phyloP scores from a whole-genome alignment of 495 filamentous ascomycete genomes.

The Podospora conica region DNA sequence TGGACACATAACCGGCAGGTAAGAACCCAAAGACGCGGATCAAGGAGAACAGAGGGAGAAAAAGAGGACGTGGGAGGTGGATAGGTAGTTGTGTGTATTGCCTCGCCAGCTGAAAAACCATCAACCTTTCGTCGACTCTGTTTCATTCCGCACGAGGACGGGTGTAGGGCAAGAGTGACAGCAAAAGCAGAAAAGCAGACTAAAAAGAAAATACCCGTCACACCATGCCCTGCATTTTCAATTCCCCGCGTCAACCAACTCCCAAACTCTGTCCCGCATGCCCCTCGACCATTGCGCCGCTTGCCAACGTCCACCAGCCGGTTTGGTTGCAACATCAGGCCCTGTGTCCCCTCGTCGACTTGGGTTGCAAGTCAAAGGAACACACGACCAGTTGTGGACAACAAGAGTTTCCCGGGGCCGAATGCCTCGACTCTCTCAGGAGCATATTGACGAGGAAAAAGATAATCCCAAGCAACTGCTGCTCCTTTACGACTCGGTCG shows the following conservation, averaged over 20 bases:
- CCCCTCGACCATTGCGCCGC: conserved; percentile 21
- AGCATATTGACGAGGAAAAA: conserved; percentile 13
- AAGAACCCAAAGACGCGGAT: neutral
- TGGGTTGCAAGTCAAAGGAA: conserved; percentile 5
- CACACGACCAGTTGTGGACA: conserved; percentile 16
- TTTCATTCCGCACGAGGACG: conserved; percentile 3
- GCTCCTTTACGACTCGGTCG: conserved; percentile 28
- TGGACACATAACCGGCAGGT: neutral
- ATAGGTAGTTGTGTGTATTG: conserved; percentile 12
- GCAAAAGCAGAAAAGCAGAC: conserved; percentile 14
- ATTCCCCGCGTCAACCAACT: conserved; percentile 29
- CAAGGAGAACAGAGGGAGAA: neutral
- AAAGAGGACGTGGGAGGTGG: neutral
- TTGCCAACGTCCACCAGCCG: conserved; percentile 18
- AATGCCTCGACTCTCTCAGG: conserved; percentile 6
- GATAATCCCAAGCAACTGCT: neutral
- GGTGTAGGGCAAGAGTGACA: conserved; percentile 8
- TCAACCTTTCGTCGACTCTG: neutral
- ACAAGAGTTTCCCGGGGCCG: conserved; percentile 3
- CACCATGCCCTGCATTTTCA: conserved; percentile 37
- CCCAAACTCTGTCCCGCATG: conserved; percentile 24
- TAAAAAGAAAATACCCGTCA: conserved; percentile 19
- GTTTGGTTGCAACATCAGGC: conserved; percentile 11
- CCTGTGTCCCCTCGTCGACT: conserved; percentile 11
- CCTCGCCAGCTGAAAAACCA: conserved; percentile 3